These are phyloP conservation scores for Kwoniella pini DNA, from an alignment of 768 basidiomycete species.

Conservation along the genomic window DNA sequence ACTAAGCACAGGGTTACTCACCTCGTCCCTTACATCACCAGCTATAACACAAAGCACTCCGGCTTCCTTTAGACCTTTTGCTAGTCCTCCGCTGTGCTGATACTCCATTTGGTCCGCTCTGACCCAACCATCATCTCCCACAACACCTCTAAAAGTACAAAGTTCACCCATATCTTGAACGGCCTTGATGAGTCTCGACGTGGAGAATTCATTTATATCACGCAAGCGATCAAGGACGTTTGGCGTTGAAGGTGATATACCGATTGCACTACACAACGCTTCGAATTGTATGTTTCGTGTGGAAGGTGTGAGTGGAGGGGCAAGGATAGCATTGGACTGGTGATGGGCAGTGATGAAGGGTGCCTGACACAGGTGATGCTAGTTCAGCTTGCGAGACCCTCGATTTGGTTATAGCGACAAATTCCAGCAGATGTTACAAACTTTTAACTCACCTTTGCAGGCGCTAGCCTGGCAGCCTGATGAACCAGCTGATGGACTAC, in stretches of 20 bases:
- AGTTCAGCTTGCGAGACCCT: background rate
- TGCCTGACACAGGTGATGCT: conserved; percentile 52
- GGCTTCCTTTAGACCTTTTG: conserved; percentile 60
- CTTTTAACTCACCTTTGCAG: conserved; percentile 44
- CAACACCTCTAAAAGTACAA: conserved; percentile 70
- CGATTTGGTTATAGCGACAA: background rate
- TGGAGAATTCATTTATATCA: conserved; percentile 60
- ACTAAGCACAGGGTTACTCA: conserved; percentile 54
- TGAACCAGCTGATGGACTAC: conserved; percentile 74
- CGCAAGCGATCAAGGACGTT: conserved; percentile 61
- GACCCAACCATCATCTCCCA: conserved; percentile 64
- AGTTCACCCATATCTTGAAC: conserved; percentile 64
- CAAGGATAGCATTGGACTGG: conserved; percentile 75
- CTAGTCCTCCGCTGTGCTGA: conserved; percentile 67
- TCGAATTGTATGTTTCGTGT: conserved; percentile 67
- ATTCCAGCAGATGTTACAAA: no score
- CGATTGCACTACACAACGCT: conserved; percentile 63
- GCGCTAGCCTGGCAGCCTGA: conserved; percentile 66
- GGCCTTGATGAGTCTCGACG: conserved; percentile 60
- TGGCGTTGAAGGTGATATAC: conserved; percentile 61
- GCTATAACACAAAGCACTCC: conserved; percentile 66
- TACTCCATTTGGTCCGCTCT: conserved; percentile 66
- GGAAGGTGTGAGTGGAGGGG: conserved; percentile 63
- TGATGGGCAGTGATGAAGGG: conserved; percentile 69
- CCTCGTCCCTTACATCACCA: conserved; percentile 74